phyloP scores from a whole-genome alignment of 768 basidiomycete genomes.

The Suillus americanus region DNA sequence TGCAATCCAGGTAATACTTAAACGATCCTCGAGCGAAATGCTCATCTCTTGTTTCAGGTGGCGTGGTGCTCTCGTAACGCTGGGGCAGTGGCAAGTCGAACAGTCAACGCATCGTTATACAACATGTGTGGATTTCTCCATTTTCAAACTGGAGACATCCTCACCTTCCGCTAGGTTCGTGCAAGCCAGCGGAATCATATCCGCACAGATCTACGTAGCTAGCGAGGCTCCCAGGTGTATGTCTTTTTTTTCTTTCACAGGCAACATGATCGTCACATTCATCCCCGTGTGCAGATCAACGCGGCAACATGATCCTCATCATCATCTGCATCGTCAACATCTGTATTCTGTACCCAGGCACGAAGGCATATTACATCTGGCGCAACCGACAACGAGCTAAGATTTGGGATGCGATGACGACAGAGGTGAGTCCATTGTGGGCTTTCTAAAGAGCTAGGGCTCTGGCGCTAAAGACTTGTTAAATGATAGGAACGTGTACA shows the following conservation, averaged over 20 bases:
- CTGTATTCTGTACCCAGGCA: slow-evolving; percentile 51
- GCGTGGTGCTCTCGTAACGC: slow-evolving; percentile 62
- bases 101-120: slow-evolving; percentile 59
- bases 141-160: not conserved
- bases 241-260: slow-evolving; percentile 8
- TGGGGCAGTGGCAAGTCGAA: slow-evolving; percentile 58
- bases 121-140: slow-evolving; percentile 41
- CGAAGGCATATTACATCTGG: slow-evolving; percentile 58
- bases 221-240: slow-evolving; percentile 58
- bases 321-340: slow-evolving; percentile 50
- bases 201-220: slow-evolving; percentile 55
- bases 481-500: slow-evolving; percentile 46
- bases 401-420: slow-evolving; percentile 58
- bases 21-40: not conserved
- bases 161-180: slow-evolving; percentile 31
- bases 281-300: slow-evolving; percentile 39
- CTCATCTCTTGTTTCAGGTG: slow-evolving; percentile 27
- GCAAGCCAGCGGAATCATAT: slow-evolving; percentile 44
- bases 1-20: slow-evolving; percentile 40
- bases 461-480: not conserved
- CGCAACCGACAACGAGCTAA: slow-evolving; percentile 53
- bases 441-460: not conserved
- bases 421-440: slow-evolving; percentile 34
- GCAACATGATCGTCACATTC: not conserved
- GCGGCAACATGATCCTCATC: slow-evolving; percentile 59